Percentiles rank a stretch among this genome's conserved stretches.
These are phyloP conservation scores for Glaciozyma martinii DNA, from an alignment of 768 basidiomycete genomes.

Conservation along the genomic window DNA sequence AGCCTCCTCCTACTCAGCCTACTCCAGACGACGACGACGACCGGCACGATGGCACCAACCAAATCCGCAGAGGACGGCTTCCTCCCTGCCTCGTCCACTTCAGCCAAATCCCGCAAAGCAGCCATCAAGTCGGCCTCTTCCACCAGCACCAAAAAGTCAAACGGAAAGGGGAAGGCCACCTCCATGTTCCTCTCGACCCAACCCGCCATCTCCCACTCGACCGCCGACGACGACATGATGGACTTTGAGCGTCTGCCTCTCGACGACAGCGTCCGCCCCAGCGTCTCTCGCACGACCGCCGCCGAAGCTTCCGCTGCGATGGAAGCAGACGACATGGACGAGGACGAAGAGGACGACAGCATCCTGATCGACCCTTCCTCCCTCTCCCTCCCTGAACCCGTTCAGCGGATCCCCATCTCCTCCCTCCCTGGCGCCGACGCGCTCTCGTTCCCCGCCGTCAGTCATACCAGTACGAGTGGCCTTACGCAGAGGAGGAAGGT, in stretches of 20 bases:
- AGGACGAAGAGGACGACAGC: slow-evolving; percentile 35
- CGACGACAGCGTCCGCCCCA: slow-evolving; percentile 1
- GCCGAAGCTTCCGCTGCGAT: not conserved
- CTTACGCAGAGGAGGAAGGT: slow-evolving; percentile 73
- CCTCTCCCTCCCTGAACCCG: slow-evolving; percentile 41
- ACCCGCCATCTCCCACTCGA: slow-evolving; percentile 10
- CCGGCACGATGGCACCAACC: no score
- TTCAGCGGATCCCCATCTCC: slow-evolving; percentile 36
- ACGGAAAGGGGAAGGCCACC: slow-evolving; percentile 18
- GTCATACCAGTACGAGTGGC: slow-evolving; percentile 12
- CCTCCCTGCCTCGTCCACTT: slow-evolving; percentile 18
- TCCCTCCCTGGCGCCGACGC: slow-evolving; percentile 43
- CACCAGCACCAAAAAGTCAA: slow-evolving; percentile 5
- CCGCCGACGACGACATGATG: slow-evolving; percentile 5
- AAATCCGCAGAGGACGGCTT: slow-evolving; percentile 3
- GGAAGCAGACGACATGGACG: slow-evolving; percentile 24
- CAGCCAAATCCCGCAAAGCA: slow-evolving; percentile 19
- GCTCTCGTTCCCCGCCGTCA: slow-evolving; percentile 46
- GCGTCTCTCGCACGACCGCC: slow-evolving; percentile 19
- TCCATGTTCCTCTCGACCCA: slow-evolving; percentile 18
- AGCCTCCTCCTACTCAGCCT: no score
- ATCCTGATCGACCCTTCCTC: slow-evolving; percentile 35
- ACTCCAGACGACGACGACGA: no score
- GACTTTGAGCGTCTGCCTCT: slow-evolving; percentile 25
- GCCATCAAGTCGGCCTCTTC: slow-evolving; percentile 4